A percentile compares a stretch with the other conserved stretches of the same genome.
phyloP scores from a whole-genome alignment of 2,329 filamentous ascomycete species.

The Zymoseptoria brevis region DNA sequence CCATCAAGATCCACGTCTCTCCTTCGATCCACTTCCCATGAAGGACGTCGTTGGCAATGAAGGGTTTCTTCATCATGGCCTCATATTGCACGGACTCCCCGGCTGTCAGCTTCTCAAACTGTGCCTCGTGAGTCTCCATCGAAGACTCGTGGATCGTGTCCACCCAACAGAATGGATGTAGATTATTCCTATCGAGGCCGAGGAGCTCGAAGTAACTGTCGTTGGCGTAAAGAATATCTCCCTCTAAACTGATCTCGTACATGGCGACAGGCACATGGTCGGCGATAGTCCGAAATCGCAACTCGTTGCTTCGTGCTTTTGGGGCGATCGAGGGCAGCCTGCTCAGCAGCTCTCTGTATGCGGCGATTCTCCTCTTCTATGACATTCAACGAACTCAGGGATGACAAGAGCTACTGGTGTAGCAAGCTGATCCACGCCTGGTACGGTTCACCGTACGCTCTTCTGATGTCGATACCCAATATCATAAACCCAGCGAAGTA shows the following conservation, averaged over 20 bases:
- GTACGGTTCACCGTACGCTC: slow-evolving; percentile 27
- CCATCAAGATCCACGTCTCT: slow-evolving; percentile 15
- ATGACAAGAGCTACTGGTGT: slow-evolving; percentile 15
- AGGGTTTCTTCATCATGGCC: slow-evolving; percentile 16
- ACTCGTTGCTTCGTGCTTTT: slow-evolving; percentile 24
- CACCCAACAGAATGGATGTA: slow-evolving; percentile 9
- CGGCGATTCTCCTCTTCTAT: slow-evolving; percentile 12
- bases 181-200: slow-evolving; percentile 8
- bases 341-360: slow-evolving; percentile 7
- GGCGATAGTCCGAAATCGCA: slow-evolving; percentile 31
- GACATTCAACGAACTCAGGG: slow-evolving; percentile 26
- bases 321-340: slow-evolving; percentile 10
- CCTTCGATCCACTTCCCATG: slow-evolving; percentile 11
- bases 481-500: slow-evolving; percentile 19
- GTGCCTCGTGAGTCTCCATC: slow-evolving; percentile 9
- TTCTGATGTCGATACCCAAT: slow-evolving; percentile 31
- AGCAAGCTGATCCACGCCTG: slow-evolving; percentile 30
- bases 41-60: slow-evolving; percentile 8
- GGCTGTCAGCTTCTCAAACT: slow-evolving; percentile 11
- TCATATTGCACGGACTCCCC: slow-evolving; percentile 25
- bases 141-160: slow-evolving; percentile 3
- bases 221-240: slow-evolving; percentile 33
- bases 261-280: slow-evolving; percentile 33
- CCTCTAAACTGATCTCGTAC: slow-evolving; percentile 29
- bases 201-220: slow-evolving; percentile 30